phyloP scores from a whole-genome alignment of 768 basidiomycete species.

The Coprinellus aureogranulatus region DNA sequence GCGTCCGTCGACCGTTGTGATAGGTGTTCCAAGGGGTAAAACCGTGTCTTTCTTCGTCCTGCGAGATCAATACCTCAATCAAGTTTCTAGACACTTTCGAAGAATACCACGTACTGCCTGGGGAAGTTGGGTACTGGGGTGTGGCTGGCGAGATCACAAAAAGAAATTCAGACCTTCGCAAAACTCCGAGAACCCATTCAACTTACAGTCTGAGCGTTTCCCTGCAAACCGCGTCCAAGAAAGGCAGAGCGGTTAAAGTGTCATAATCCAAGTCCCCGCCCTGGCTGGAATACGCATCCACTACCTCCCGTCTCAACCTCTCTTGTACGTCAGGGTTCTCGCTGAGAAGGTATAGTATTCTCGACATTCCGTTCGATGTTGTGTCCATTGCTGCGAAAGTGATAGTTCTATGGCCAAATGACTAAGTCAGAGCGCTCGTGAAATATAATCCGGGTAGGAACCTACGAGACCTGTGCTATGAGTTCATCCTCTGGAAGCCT shows the following conservation, averaged over 20 bases:
- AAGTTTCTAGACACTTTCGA: neutral
- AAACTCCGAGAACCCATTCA: neutral
- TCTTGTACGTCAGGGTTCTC: conserved; percentile 36
- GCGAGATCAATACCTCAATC: neutral
- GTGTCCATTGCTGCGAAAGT: conserved; percentile 44
- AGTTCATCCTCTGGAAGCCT: conserved; percentile 35
- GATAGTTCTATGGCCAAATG: too few species aligned
- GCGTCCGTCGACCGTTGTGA: conserved; percentile 35
- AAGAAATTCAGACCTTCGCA: neutral
- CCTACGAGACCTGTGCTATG: conserved; percentile 34
- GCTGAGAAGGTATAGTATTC: conserved; percentile 32
- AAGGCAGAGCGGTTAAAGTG: conserved; percentile 33
- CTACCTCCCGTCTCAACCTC: conserved; percentile 34
- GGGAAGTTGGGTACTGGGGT: conserved; percentile 14
- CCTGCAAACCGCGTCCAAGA: conserved; percentile 39
- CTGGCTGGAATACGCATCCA: conserved; percentile 22
- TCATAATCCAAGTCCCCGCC: conserved; percentile 34
- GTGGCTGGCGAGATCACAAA: conserved; percentile 16
- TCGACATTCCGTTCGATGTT: conserved; percentile 35
- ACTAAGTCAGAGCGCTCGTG: conserved; percentile 19
- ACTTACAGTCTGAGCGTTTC: conserved; percentile 39
- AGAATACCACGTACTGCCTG: conserved; percentile 10
- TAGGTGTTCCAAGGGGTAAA: conserved; percentile 39
- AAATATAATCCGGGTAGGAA: conserved; percentile 5
- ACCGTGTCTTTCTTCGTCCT: conserved; percentile 37